Conservation (phyloP, 495 filamentous ascomycete species). For the Tuber aestivum region DNA sequence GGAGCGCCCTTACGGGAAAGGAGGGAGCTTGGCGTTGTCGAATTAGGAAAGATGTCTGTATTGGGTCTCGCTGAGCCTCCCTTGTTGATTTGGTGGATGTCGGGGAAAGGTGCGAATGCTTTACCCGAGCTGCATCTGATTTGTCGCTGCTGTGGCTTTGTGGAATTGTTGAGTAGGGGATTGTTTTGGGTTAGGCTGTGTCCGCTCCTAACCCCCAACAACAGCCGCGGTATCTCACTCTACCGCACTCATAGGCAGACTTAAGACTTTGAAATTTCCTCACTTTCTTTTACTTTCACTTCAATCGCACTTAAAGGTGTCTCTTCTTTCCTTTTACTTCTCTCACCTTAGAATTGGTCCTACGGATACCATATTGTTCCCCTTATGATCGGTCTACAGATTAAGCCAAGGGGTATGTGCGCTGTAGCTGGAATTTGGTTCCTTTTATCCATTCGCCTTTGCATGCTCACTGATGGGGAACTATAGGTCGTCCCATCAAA, state of each 20-base stretch:
- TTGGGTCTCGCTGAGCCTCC: too few species aligned
- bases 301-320: not conserved
- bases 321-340: not conserved
- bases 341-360: not conserved
- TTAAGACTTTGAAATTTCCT: not conserved
- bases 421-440: not conserved
- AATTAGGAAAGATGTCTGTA: too few species aligned
- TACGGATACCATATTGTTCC: not conserved
- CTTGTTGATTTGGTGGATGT: not conserved
- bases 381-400: not conserved
- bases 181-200: not conserved
- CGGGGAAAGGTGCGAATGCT: not conserved
- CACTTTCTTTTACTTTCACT: not conserved
- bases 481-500: constrained; percentile 54
- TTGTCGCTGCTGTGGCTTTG: not conserved
- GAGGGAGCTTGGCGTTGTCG: too few species aligned
- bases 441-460: not conserved
- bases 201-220: not conserved
- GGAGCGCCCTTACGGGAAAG: too few species aligned
- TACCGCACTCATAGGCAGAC: not conserved
- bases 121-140: not conserved
- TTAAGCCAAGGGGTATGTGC: constrained; percentile 4
- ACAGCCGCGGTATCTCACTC: not conserved
- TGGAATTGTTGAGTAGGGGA: not conserved
- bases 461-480: constrained; percentile 29